A percentile compares a stretch with the other conserved stretches of the same genome.
phyloP scores from a whole-genome alignment of 2,329 filamentous ascomycete genomes.

The Albifimbria verrucaria region DNA sequence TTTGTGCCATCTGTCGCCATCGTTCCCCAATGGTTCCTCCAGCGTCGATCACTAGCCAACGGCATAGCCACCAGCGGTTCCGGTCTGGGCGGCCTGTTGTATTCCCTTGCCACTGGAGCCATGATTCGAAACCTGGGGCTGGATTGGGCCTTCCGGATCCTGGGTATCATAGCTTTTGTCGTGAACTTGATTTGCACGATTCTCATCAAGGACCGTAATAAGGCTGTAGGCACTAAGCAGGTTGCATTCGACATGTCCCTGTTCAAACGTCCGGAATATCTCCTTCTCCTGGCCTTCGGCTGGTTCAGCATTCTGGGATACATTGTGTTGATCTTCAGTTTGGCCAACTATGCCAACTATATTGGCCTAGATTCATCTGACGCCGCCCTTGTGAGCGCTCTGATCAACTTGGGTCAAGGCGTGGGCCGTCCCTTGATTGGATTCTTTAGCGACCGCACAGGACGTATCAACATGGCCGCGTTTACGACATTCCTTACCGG shows the following conservation, averaged over 20 bases:
- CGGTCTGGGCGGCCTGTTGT: conserved; percentile 70
- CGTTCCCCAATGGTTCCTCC: conserved; percentile 72
- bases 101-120: conserved; percentile 63
- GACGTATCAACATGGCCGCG: conserved; percentile 70
- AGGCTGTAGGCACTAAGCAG: conserved; percentile 64
- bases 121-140: conserved; percentile 65
- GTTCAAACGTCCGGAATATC: conserved; percentile 59
- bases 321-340: conserved; percentile 71
- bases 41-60: conserved; percentile 65
- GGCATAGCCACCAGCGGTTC: conserved; percentile 66
- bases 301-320: conserved; percentile 73
- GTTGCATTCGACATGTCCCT: conserved; percentile 62
- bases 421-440: conserved; percentile 71
- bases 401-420: conserved; percentile 66
- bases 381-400: conserved; percentile 67
- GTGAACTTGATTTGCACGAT: conserved; percentile 63
- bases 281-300: conserved; percentile 64
- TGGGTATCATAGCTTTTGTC: conserved; percentile 60
- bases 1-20: conserved; percentile 69
- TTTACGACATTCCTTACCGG: conserved; percentile 62
- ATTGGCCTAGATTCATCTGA: conserved; percentile 66
- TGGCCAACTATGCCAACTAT: conserved; percentile 68
- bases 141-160: conserved; percentile 63
- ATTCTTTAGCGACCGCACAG: conserved; percentile 66
- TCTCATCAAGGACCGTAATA: conserved; percentile 69